Evolutionary conservation across 768 basidiomycete genomes (phyloP).

Genomic region (Trametes elegans): DNA sequence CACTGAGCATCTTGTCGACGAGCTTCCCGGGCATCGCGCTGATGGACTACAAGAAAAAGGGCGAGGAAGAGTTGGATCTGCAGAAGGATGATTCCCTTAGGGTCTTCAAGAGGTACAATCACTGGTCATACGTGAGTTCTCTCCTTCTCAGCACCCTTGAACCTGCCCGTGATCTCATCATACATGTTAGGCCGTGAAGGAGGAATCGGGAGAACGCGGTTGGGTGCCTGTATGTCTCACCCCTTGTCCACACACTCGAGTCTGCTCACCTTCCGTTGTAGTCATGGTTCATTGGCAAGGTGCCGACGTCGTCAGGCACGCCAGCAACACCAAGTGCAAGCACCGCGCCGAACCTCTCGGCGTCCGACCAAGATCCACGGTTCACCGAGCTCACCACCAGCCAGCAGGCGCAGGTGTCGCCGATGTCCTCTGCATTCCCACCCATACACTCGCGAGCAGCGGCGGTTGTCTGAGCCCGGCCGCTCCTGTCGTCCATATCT

Average conservation of each 20-base stretch:
- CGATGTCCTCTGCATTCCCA: constrained; percentile 85
- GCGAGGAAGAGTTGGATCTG: constrained; percentile 88
- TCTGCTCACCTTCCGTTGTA: constrained; percentile 28
- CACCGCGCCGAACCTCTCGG: constrained; percentile 23
- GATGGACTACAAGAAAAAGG: constrained; percentile 95
- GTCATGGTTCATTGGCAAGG: constrained; percentile 97
- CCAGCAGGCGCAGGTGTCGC: constrained; percentile 56
- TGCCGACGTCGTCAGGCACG: constrained; percentile 43
- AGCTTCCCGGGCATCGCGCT: constrained; percentile 95
- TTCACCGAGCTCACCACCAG: constrained; percentile 38
- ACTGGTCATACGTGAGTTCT: constrained; percentile 85
- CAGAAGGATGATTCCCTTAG: constrained; percentile 84
- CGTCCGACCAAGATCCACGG: constrained; percentile 21
- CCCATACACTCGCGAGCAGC: constrained; percentile 30
- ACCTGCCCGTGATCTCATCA: constrained; percentile 1
- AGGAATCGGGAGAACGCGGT: constrained; percentile 89
- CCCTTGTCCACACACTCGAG: not conserved
- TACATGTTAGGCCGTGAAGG: constrained; percentile 76
- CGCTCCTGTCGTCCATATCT: not conserved
- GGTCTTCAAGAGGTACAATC: constrained; percentile 97
- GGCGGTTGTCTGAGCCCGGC: constrained; percentile 18
- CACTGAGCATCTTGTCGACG: constrained; percentile 91
- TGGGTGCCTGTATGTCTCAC: constrained; percentile 85
- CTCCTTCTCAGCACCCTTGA: constrained; percentile 10
- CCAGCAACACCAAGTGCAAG: constrained; percentile 45